Percentiles rank a stretch among this genome's conserved stretches.
phyloP scores from a whole-genome alignment of 495 filamentous ascomycete species.

The Podospora pseudopauciseta region DNA sequence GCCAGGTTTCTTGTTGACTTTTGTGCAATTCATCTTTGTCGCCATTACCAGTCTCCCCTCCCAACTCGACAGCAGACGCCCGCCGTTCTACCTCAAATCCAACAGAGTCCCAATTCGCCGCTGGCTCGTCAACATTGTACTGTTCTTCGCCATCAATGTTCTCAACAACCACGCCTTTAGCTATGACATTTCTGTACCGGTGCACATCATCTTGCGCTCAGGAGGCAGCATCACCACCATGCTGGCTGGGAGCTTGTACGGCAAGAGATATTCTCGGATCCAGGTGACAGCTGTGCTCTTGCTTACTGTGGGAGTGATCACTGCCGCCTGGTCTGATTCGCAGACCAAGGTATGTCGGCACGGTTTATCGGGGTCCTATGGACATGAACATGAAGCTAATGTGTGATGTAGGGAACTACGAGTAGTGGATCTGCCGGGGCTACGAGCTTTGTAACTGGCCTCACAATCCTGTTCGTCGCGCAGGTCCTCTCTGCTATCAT shows the following conservation, averaged over 20 bases:
- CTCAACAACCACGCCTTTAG: constrained; percentile 98
- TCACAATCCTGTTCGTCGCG: constrained; percentile 79
- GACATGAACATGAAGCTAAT: constrained; percentile 23
- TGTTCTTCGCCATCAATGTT: constrained; percentile 89
- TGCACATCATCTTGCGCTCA: constrained; percentile 94
- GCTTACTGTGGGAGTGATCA: constrained; percentile 80
- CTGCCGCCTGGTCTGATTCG: constrained; percentile 84
- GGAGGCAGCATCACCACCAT: constrained; percentile 95
- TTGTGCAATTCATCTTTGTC: constrained; percentile 88
- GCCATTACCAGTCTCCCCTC: constrained; percentile 73
- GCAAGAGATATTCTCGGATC: constrained; percentile 73
- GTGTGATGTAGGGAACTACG: constrained; percentile 29
- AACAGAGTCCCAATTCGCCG: constrained; percentile 79
- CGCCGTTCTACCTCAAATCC: constrained; percentile 65
- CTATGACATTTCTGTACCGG: constrained; percentile 91
- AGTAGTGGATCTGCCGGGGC: constrained; percentile 27
- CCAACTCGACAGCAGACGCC: constrained; percentile 55
- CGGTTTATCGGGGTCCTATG: background rate
- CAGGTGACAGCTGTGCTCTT: constrained; percentile 77
- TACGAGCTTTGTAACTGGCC: constrained; percentile 63
- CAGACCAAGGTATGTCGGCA: constrained; percentile 62
- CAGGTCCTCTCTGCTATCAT: constrained; percentile 90
- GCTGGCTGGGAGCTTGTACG: constrained; percentile 76
- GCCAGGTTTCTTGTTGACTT: constrained; percentile 82
- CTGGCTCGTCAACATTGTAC: constrained; percentile 82